A percentile compares a stretch with the other conserved stretches of the same genome.
Conservation (phyloP, 768 basidiomycete genomes). For the Mycena galopus region DNA sequence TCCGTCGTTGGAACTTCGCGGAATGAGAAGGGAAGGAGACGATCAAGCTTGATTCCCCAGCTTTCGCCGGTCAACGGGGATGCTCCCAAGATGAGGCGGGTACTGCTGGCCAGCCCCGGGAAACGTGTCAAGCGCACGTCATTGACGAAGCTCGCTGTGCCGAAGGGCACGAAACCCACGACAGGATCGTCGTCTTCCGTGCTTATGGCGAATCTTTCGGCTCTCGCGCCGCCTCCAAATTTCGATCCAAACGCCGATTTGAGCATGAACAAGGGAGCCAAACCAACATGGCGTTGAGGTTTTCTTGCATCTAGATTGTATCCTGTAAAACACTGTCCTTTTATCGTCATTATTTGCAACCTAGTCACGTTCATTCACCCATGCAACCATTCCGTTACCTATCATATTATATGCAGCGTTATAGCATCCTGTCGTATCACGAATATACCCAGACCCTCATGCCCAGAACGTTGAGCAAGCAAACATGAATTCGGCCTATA, state of each 20-base stretch:
- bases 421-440: conserved; percentile 26
- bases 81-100: conserved; percentile 55
- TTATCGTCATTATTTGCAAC: conserved; percentile 33
- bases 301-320: conserved; percentile 32
- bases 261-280: conserved; percentile 59
- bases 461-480: neutral
- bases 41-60: conserved; percentile 87
- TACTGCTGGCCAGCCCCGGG: conserved; percentile 65
- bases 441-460: conserved; percentile 41
- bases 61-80: conserved; percentile 63
- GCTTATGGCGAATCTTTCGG: conserved; percentile 48
- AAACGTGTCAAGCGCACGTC: conserved; percentile 73
- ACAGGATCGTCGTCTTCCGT: conserved; percentile 34
- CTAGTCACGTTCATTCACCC: conserved; percentile 30
- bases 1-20: conserved; percentile 86
- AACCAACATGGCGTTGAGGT: conserved; percentile 71
- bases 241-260: conserved; percentile 63
- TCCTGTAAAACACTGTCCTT: conserved; percentile 28
- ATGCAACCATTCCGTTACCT: conserved; percentile 33
- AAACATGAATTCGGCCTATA: conserved; percentile 58
- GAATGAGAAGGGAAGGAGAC: conserved; percentile 76
- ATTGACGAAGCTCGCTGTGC: conserved; percentile 51
- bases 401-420: conserved; percentile 31
- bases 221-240: conserved; percentile 40
- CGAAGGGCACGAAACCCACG: conserved; percentile 25